A percentile compares a stretch with the other conserved stretches of the same genome.
Conservation (phyloP, 768 basidiomycete species). For the Tubosaeta sp. region DNA sequence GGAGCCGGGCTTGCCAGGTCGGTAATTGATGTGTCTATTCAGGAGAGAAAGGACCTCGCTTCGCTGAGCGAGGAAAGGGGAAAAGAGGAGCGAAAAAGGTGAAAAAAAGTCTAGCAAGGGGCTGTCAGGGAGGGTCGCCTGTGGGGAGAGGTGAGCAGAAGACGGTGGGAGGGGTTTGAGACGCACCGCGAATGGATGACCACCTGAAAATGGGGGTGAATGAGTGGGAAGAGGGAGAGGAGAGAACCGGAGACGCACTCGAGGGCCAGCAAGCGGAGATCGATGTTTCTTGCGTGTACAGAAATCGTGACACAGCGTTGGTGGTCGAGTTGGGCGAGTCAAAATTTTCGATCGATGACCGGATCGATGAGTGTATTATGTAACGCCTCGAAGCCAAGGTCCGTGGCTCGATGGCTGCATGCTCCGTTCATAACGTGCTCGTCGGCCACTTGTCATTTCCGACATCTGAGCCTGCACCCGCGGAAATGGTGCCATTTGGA, state of each 20-base stretch:
- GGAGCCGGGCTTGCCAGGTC: constrained; percentile 60
- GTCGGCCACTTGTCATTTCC: constrained; percentile 21
- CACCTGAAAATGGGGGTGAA: constrained; percentile 44
- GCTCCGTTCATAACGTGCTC: constrained; percentile 11
- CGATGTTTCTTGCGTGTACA: constrained; percentile 72
- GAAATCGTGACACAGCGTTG: constrained; percentile 53
- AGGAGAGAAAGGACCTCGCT: constrained; percentile 59
- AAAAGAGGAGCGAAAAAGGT: constrained; percentile 35
- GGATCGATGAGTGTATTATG: constrained; percentile 13
- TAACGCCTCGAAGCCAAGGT: constrained; percentile 9
- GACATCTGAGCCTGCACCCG: constrained; percentile 11
- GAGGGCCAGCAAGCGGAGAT: constrained; percentile 80
- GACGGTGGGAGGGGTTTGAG: neutral
- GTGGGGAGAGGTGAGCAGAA: constrained; percentile 18
- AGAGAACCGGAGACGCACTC: constrained; percentile 43
- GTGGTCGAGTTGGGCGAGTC: constrained; percentile 22
- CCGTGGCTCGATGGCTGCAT: neutral
- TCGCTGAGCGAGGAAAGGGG: constrained; percentile 58
- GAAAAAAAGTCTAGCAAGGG: neutral
- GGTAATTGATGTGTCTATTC: constrained; percentile 44
- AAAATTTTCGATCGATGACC: constrained; percentile 15
- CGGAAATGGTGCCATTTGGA: constrained; percentile 15
- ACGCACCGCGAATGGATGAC: constrained; percentile 72
- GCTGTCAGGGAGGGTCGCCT: constrained; percentile 77
- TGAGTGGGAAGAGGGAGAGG: constrained; percentile 13